Evolutionary conservation across 2,329 filamentous ascomycete genomes (phyloP), one percentile per base, ranked within the genome.

Genomic region (Orbilia javanica): DNA sequence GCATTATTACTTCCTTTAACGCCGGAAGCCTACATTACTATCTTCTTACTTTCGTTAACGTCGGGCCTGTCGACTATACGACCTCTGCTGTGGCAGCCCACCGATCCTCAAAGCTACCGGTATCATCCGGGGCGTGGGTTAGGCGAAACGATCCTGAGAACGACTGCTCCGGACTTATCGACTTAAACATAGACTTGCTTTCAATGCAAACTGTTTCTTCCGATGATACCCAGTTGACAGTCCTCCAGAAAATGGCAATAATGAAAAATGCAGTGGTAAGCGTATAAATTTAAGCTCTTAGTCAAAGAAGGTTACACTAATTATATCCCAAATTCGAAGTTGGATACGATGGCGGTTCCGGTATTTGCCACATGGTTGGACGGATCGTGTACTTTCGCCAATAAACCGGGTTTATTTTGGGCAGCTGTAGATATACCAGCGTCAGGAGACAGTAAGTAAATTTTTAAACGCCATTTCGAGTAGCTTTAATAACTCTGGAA

Each of bases 301-400:
- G n/a, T n/a, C n/a, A n/a, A n/a, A 10, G 10, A 13, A 42, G 3
- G 3, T 27, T 10, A 15, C 25, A 31, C 53, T 75, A 53, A 75
- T n/a, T 11, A 34, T 25, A 4, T n/a, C 18, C 34, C 18, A 60
- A 60, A 53, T 18, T 8, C 31, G 10, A 34, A 77, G 73, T 48
- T 71, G 52, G 91, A 93, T 82, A 92, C 90, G 44, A 92, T 92
- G 27, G 88, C 89, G 78, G 90, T 93, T 82, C 92, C 92, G 90
- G 74, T 93, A 22, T 85, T 94, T 52, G 90, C 91, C 25, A 92
- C 94, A 89, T 94, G 92, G 92, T 91, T 90, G 82, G 92, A 95
- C 80, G 89, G 91, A 66, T 91, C 89, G 57, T 89, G 93, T 55
- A 90, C 89, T 0, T 90, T 93, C 50, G 90, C 92, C 3, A 95